Conservation (phyloP, 164 flowering plant species). For the Magnolia kwangsiensis region DNA sequence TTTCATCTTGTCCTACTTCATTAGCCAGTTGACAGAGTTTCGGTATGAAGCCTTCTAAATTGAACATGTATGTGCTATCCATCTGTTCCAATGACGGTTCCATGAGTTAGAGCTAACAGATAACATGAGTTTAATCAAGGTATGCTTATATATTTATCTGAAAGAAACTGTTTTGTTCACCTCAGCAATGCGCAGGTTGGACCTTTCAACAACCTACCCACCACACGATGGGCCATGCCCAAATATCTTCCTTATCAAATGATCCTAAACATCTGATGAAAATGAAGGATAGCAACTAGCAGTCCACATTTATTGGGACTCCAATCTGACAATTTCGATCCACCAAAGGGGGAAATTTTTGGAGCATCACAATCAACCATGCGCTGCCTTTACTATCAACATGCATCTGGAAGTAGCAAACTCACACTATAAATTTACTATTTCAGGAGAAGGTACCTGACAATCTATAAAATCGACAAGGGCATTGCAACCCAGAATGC, state of each 20-base stretch:
- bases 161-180: no score
- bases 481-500: conserved; percentile 58
- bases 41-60: conserved; percentile 83
- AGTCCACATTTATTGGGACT: not conserved
- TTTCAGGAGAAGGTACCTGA: conserved; percentile 50
- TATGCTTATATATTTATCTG: no score
- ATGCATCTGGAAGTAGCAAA: not conserved
- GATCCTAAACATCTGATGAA: not conserved
- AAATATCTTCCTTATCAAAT: not conserved
- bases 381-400: not conserved
- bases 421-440: not conserved
- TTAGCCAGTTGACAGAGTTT: conserved; percentile 79
- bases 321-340: not conserved
- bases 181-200: no score
- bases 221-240: not conserved
- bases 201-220: no score
- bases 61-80: conserved; percentile 84
- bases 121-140: no score
- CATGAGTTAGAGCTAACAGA: conserved; percentile 7
- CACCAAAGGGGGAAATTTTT: not conserved
- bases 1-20: conserved; percentile 69
- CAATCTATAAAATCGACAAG: conserved; percentile 72
- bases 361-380: not conserved
- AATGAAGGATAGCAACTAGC: not conserved
- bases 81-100: conserved; percentile 33